Percentiles rank a stretch among this genome's conserved stretches.
phyloP scores from a whole-genome alignment of 331 rosid species.

The Dryas integrifolia region DNA sequence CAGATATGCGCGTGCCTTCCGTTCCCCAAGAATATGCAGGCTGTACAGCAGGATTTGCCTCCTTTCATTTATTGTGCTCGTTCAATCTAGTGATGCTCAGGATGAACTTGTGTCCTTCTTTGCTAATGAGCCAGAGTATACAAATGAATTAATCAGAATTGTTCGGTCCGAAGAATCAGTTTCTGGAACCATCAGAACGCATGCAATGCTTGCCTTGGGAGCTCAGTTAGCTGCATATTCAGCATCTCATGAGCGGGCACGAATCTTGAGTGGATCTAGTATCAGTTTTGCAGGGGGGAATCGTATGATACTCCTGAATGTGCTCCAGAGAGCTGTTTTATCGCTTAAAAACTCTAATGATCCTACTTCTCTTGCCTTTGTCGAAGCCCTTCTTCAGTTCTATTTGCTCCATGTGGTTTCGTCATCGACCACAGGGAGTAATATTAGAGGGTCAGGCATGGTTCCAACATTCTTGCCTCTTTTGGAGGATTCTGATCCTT shows the following conservation, averaged over 20 bases:
- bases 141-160: constrained; percentile 85
- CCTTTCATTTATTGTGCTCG: constrained; percentile 91
- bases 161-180: constrained; percentile 88
- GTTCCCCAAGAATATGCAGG: constrained; percentile 78
- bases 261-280: constrained; percentile 89
- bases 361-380: constrained; percentile 88
- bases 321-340: constrained; percentile 86
- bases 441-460: constrained; percentile 95
- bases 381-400: constrained; percentile 97
- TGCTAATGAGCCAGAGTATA: constrained; percentile 95
- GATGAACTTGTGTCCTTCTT: constrained; percentile 91
- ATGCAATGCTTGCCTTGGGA: constrained; percentile 96
- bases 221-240: constrained; percentile 97
- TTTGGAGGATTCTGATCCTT: constrained; percentile 89
- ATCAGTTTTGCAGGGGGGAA: constrained; percentile 89
- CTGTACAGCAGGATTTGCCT: constrained; percentile 86
- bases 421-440: constrained; percentile 88
- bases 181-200: constrained; percentile 89
- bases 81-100: constrained; percentile 93
- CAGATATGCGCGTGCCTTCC: constrained; percentile 90
- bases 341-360: constrained; percentile 78
- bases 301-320: constrained; percentile 91
- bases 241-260: constrained; percentile 92
- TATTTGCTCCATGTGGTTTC: constrained; percentile 96
- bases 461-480: constrained; percentile 97